These are phyloP conservation scores for Annona cherimola DNA, from an alignment of 164 flowering plant genomes.

Conservation along the genomic window DNA sequence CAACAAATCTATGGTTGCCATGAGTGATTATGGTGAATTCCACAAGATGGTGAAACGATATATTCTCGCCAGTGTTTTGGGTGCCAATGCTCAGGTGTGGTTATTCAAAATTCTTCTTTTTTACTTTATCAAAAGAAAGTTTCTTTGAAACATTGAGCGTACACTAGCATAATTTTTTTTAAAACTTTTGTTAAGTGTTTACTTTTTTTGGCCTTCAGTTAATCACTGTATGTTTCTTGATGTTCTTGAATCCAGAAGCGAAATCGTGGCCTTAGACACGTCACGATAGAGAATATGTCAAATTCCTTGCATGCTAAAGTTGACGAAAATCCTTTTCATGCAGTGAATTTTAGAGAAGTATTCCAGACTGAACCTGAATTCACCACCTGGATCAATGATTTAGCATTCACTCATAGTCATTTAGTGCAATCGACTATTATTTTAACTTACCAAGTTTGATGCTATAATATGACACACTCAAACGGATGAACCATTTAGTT, in stretches of 20 bases:
- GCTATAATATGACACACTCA: too few species aligned
- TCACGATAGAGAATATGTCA: slow-evolving; percentile 46
- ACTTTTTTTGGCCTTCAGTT: neutral
- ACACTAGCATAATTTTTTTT: neutral
- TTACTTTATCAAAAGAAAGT: neutral
- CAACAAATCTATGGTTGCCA: slow-evolving; percentile 83
- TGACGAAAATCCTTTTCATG: slow-evolving; percentile 30
- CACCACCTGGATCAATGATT: too few species aligned
- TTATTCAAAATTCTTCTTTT: neutral
- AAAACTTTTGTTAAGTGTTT: too few species aligned
- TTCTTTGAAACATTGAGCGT: neutral
- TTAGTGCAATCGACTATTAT: too few species aligned
- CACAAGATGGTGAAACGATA: slow-evolving; percentile 60
- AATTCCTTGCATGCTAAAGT: slow-evolving; percentile 31
- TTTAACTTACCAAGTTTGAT: too few species aligned
- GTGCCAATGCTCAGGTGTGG: slow-evolving; percentile 80
- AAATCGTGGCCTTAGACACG: slow-evolving; percentile 51
- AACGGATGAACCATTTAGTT: too few species aligned
- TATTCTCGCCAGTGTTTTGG: slow-evolving; percentile 55
- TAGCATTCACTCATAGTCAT: too few species aligned
- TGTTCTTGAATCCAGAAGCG: slow-evolving; percentile 44
- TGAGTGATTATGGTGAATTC: slow-evolving; percentile 79
- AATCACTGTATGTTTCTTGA: neutral
- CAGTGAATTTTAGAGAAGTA: slow-evolving; percentile 52
- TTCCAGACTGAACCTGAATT: slow-evolving; percentile 66